Evolutionary conservation across 305 asterid genomes (phyloP).

Genomic region (Fraxinus nigra): DNA sequence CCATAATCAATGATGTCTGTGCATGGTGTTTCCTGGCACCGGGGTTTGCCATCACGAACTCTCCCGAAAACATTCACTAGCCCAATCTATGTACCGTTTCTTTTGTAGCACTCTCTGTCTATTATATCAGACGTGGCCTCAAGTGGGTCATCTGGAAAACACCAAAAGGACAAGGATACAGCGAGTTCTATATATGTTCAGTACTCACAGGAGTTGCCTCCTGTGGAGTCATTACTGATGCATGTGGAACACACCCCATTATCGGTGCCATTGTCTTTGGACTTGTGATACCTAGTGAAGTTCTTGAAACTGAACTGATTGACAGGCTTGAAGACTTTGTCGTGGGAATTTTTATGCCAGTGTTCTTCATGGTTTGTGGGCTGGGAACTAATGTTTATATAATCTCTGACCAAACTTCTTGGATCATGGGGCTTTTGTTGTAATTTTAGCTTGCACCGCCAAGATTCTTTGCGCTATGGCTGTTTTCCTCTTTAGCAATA

Average conservation of each 20-base stretch:
- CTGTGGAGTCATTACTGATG: slow-evolving; percentile 56
- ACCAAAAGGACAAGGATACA: slow-evolving; percentile 80
- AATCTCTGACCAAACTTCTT: slow-evolving; percentile 6
- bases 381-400: slow-evolving; percentile 48
- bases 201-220: slow-evolving; percentile 50
- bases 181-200: slow-evolving; percentile 72
- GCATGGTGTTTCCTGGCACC: slow-evolving; percentile 66
- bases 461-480: slow-evolving; percentile 48
- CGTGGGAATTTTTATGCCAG: slow-evolving; percentile 71
- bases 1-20: slow-evolving; percentile 47
- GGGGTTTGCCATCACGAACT: slow-evolving; percentile 38
- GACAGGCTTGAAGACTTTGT: slow-evolving; percentile 78
- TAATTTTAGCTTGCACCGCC: slow-evolving; percentile 36
- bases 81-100: slow-evolving; percentile 43
- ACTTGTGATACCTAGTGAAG: slow-evolving; percentile 61
- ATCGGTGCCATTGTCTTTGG: slow-evolving; percentile 84
- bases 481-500: slow-evolving; percentile 37
- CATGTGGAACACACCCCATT: slow-evolving; percentile 83
- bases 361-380: slow-evolving; percentile 75
- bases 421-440: slow-evolving; percentile 26
- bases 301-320: slow-evolving; percentile 58
- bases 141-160: slow-evolving; percentile 55
- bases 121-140: slow-evolving; percentile 56
- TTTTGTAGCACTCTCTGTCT: slow-evolving; percentile 34
- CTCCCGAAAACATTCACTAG: slow-evolving; percentile 28